Evolutionary conservation across 331 rosid genomes (phyloP), one percentile per base, ranked within the genome.

Genomic region (Phaseolus coccineus): DNA sequence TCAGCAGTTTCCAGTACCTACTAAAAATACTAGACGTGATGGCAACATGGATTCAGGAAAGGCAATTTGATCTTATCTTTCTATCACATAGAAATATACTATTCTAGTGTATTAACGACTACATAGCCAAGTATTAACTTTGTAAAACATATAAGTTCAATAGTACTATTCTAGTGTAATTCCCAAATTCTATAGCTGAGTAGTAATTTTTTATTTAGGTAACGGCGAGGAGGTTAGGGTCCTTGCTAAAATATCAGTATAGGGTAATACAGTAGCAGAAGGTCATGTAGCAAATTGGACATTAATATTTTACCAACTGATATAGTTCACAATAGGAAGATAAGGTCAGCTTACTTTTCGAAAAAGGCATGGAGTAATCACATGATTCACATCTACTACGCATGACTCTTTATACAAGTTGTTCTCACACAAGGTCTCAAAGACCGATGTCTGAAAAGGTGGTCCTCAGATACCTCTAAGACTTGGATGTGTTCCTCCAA

Each of bases 311-410:
- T 51, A 33, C 28, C 63, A 71, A 56, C 3, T 24, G 12, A 25
- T 57, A 31, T 31, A 14, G 28, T 74, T 59, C 27, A 22, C 33
- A 40, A 74, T 28, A 58, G 57, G 47, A 74, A 58, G 78, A 74
- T 12, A 59, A 42, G 78, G 28, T 8, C 4, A 25, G 28, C 16
- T 58, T 74, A 74, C 15, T 39, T 46, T 62, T 62, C 30, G n/a
- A 6, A 15, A 46, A 75, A 75, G 30, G 35, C 8, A 30, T 33
- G 61, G 72, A 31, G 27, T 62, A 16, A 46, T 48, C 51, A 62
- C 69, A 16, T 62, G 25, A 33, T 33, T 62, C 46, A 15, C 48
- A 76, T 75, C 61, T 63, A 48, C 39, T n/a, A 48, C 31, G 63
- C 61, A 47, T 47, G 30, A 14, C 63, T 8, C 52, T 40, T 69